These are phyloP conservation scores for Mucor piriformis DNA, from an alignment of 371 early-diverging fungal species.

Conservation along the genomic window DNA sequence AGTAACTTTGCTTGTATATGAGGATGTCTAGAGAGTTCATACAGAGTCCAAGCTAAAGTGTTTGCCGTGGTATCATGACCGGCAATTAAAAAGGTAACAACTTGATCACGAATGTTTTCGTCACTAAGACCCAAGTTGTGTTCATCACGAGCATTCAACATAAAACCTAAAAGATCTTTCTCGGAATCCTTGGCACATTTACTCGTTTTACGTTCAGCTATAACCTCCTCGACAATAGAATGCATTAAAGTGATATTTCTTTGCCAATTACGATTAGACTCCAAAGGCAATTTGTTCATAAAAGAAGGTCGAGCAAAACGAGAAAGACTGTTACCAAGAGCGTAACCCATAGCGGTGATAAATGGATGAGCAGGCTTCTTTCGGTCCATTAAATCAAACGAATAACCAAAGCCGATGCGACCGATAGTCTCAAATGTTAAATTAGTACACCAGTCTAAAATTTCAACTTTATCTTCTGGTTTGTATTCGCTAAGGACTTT, in stretches of 20 bases:
- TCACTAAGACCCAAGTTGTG: constrained; percentile 48
- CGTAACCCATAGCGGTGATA: constrained; percentile 55
- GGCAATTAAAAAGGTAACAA: constrained; percentile 60
- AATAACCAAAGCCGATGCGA: constrained; percentile 61
- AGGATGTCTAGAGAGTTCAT: constrained; percentile 48
- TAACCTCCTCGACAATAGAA: constrained; percentile 41
- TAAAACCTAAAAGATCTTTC: constrained; percentile 59
- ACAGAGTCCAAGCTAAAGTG: constrained; percentile 55
- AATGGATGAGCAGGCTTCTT: constrained; percentile 48
- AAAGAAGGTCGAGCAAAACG: constrained; percentile 37
- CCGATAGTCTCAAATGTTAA: constrained; percentile 59
- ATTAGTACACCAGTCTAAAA: constrained; percentile 59
- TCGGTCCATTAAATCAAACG: constrained; percentile 48
- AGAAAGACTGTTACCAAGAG: constrained; percentile 26
- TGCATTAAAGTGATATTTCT: constrained; percentile 40
- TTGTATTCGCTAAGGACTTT: constrained; percentile 36
- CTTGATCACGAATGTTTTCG: constrained; percentile 61
- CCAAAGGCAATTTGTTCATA: constrained; percentile 50
- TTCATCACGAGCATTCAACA: constrained; percentile 57
- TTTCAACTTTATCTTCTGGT: constrained; percentile 42
- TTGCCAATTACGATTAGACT: constrained; percentile 41
- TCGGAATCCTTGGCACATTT: constrained; percentile 40
- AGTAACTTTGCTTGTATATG: constrained; percentile 44
- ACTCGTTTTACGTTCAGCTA: constrained; percentile 36
- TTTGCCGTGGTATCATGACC: constrained; percentile 59